Base-by-base conservation (phyloP, 768 basidiomycete species). In the Boletus reticuloceps region DNA sequence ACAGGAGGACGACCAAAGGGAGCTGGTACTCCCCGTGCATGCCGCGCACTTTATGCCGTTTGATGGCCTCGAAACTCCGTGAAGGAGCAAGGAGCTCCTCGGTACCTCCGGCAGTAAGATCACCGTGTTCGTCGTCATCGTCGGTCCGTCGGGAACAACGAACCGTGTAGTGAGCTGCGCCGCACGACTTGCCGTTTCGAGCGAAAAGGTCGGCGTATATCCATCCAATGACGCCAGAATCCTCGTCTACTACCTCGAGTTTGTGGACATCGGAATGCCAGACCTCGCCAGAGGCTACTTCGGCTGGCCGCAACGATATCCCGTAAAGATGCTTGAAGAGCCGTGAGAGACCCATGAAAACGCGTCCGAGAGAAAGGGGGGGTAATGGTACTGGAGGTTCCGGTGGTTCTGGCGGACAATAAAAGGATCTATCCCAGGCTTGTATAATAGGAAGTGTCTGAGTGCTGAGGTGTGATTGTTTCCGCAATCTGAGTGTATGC, bases 381-480 rank as follows among this genome's bases (percentile, higher is more conserved):
- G 86, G 84, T 57, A 92, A 74, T 57, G 89, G 72, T 69, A 89
- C 75, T 53, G 89, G 83, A 27, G 92, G 88, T 13, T 85, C 82
- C 29, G 86, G 85, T 12, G 85, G 82, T 70, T 90, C 85, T 5
- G 86, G 86, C 1, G 89, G 88, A 54, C 91, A 89, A 70, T 94
- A 98, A 68, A 87, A 96, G 61, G 98, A 95, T 60, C 94, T 82
- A 72, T 98, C 97, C 97, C 97, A 99, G n/a, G 94, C 87, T 59
- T 96, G 83, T 48, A 98, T 83, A 22, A 75, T 74, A 41, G 89
- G 89, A 44, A 81, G 74, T 20, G 78, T 72, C 1, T 78, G 74
- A 2, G 84, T 77, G 20, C 76, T 72, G 29, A 93, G 81, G 62
- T 89, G 86, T 10, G 76, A 77, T 68, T 91, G 87, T 75, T 98